A percentile compares a stretch with the other conserved stretches of the same genome.
These are phyloP conservation scores for Penicillium waksmanii DNA, from an alignment of 495 filamentous ascomycete species.

Conservation along the genomic window DNA sequence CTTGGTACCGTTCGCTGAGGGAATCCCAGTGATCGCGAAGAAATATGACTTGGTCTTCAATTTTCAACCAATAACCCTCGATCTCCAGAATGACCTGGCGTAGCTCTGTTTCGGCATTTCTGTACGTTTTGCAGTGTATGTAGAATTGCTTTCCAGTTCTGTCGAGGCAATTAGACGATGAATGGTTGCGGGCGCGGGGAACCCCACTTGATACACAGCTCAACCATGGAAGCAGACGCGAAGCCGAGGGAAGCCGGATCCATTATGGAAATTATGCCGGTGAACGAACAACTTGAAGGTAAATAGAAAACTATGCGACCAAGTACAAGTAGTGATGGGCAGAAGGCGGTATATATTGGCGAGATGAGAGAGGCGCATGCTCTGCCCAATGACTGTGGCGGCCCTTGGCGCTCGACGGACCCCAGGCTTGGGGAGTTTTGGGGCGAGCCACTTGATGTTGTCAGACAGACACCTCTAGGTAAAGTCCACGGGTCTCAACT, in stretches of 20 bases:
- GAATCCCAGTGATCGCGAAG: neutral
- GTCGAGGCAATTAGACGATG: neutral
- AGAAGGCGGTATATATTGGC: neutral
- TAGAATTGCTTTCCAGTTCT: neutral
- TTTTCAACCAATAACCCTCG: neutral
- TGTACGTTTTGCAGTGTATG: neutral
- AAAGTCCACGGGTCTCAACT: neutral
- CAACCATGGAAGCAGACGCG: conserved; percentile 2
- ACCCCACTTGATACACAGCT: conserved; percentile 5
- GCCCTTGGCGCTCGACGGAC: neutral
- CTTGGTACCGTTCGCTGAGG: neutral
- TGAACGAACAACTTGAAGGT: neutral
- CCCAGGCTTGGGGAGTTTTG: neutral
- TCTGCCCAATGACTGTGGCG: conserved; percentile 3
- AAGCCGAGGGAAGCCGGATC: neutral
- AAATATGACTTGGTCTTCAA: neutral
- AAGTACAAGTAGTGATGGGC: neutral
- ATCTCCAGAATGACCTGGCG: neutral
- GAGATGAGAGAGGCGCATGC: neutral
- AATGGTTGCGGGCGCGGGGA: neutral
- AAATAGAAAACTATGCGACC: neutral
- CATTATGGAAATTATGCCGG: neutral
- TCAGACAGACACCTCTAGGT: neutral
- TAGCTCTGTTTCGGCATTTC: neutral
- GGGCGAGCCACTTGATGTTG: neutral